These are phyloP conservation scores for Parsonsia alboflavescens DNA, from an alignment of 257 asterid genomes.

Conservation along the genomic window DNA sequence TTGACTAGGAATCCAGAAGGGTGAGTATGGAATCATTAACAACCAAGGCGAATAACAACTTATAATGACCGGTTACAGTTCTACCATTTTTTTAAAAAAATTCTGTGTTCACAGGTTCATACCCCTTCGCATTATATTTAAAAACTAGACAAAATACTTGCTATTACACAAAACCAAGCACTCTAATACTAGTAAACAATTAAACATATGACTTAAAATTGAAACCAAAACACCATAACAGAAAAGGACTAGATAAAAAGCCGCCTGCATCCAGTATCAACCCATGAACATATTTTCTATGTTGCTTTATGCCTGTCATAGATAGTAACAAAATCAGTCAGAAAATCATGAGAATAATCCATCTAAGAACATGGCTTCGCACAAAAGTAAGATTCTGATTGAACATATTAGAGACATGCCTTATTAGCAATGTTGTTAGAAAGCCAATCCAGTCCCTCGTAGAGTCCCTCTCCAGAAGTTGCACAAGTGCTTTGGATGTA, in stretches of 20 bases:
- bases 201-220: conserved; percentile 20
- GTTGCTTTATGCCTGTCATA: conserved; percentile 50
- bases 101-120: conserved; percentile 1
- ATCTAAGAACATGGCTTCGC: neutral
- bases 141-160: conserved; percentile 15
- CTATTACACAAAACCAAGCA: conserved; percentile 13
- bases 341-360: neutral
- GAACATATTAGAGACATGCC: conserved; percentile 33
- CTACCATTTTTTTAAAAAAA: neutral
- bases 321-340: neutral
- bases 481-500: conserved; percentile 95
- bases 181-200: conserved; percentile 7
- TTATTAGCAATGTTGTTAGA: conserved; percentile 80
- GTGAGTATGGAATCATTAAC: neutral
- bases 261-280: conserved; percentile 49
- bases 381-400: neutral
- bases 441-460: conserved; percentile 91
- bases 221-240: conserved; percentile 9
- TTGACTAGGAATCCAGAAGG: neutral
- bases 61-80: neutral
- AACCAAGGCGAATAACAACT: conserved; percentile 10
- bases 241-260: conserved; percentile 39
- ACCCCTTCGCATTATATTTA: conserved; percentile 3
- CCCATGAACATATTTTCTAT: conserved; percentile 29
- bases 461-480: conserved; percentile 89